These are phyloP conservation scores for Lachancea sp. DNA, from an alignment of 805 yeast genomes.

Conservation along the genomic window DNA sequence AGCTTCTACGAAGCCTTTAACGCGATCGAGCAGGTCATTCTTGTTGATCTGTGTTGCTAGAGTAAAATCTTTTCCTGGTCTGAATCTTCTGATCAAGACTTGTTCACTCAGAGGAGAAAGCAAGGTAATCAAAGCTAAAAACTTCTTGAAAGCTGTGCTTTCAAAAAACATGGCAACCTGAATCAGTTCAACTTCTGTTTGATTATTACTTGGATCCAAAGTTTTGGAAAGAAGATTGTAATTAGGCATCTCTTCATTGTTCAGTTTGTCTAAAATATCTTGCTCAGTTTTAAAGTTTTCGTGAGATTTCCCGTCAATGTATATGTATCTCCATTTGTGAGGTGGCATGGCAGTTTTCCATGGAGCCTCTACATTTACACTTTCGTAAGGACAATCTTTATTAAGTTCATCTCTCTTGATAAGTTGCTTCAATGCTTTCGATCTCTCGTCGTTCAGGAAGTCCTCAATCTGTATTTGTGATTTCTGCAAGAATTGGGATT, in stretches of 20 bases:
- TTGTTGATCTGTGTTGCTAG: slow-evolving; percentile 61
- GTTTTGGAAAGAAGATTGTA: slow-evolving; percentile 35
- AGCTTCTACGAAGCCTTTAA: slow-evolving; percentile 35
- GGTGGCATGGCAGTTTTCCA: slow-evolving; percentile 94
- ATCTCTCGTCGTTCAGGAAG: slow-evolving; percentile 53
- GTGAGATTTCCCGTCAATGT: slow-evolving; percentile 58
- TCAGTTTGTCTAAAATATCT: slow-evolving; percentile 25
- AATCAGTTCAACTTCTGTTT: slow-evolving; percentile 38
- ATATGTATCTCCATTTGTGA: slow-evolving; percentile 82
- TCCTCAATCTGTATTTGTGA: slow-evolving; percentile 62
- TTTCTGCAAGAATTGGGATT: slow-evolving; percentile 52
- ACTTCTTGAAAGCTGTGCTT: slow-evolving; percentile 58
- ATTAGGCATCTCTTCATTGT: slow-evolving; percentile 51
- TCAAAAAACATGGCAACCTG: slow-evolving; percentile 54
- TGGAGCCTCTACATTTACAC: slow-evolving; percentile 54
- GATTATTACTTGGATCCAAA: slow-evolving; percentile 21
- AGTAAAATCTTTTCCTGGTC: slow-evolving; percentile 93
- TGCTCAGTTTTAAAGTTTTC: slow-evolving; percentile 28
- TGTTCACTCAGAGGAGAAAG: slow-evolving; percentile 59
- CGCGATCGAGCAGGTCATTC: slow-evolving; percentile 34
- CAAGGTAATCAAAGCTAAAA: slow-evolving; percentile 59
- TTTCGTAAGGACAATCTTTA: slow-evolving; percentile 48
- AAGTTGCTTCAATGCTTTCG: slow-evolving; percentile 39
- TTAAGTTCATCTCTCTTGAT: slow-evolving; percentile 58
- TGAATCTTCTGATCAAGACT: slow-evolving; percentile 71